A percentile compares a stretch with the other conserved stretches of the same genome.
Evolutionary conservation across 148 eudicot genomes (phyloP).

Genomic region (Suaeda aralocaspica): DNA sequence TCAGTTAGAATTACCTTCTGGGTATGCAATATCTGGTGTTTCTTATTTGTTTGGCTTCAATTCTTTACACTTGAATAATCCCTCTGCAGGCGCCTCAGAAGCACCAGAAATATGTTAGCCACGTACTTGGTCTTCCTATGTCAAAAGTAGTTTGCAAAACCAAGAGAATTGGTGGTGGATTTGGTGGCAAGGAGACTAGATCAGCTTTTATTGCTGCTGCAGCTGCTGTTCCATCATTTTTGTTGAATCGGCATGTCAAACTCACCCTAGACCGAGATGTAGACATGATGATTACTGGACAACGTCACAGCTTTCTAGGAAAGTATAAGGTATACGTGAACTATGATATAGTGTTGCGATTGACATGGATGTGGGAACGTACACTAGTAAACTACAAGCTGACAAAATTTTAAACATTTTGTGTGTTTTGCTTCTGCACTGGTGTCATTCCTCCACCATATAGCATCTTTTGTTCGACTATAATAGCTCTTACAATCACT

Average conservation of each 20-base stretch:
- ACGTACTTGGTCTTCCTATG: constrained; percentile 97
- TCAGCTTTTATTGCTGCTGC: constrained; percentile 86
- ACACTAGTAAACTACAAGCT: neutral
- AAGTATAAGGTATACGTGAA: constrained; percentile 67
- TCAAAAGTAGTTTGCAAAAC: constrained; percentile 95
- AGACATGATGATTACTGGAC: constrained; percentile 95
- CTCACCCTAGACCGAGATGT: constrained; percentile 81
- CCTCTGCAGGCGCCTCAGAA: constrained; percentile 84
- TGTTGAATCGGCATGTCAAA: constrained; percentile 78
- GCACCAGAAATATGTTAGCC: constrained; percentile 92
- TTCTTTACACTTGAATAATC: neutral
- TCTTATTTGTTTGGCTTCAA: neutral
- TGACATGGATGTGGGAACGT: neutral
- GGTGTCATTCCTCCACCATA: neutral
- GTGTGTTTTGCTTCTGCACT: neutral
- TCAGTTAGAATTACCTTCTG: neutral
- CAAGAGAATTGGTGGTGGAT: constrained; percentile 95
- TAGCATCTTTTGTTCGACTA: neutral
- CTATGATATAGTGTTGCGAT: neutral
- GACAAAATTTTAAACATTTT: neutral
- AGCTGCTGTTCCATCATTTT: constrained; percentile 81
- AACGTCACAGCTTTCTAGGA: constrained; percentile 98
- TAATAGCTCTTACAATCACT: neutral
- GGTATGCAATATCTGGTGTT: neutral
- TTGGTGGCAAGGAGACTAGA: constrained; percentile 98